Evolutionary conservation across 345 rosid genomes (phyloP).

Genomic region (Brassica juncea): DNA sequence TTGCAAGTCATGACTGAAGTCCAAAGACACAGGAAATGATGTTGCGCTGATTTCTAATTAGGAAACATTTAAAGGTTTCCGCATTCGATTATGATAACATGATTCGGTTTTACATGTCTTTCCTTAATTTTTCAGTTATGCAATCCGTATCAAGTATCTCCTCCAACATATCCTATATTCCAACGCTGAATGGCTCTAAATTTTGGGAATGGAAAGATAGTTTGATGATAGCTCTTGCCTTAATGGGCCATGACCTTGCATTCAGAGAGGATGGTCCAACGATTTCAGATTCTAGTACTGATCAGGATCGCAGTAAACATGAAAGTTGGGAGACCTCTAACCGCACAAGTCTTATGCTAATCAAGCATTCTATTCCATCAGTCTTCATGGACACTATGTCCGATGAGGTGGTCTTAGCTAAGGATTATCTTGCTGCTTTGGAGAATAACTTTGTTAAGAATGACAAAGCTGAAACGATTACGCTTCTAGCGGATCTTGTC

Average conservation of each 20-base stretch:
- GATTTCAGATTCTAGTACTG: background rate
- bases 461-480: background rate
- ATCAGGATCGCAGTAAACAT: background rate
- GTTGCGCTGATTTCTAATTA: background rate
- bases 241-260: background rate
- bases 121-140: background rate
- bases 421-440: background rate
- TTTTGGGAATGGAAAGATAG: background rate
- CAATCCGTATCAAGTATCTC: background rate
- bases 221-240: background rate
- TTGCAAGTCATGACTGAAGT: background rate
- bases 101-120: background rate
- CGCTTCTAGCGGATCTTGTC: background rate
- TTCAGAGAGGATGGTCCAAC: background rate
- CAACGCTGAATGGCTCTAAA: background rate
- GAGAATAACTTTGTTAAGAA: background rate
- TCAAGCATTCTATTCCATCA: background rate
- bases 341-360: background rate
- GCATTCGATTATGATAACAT: background rate
- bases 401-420: background rate
- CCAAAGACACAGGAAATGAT: background rate
- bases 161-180: background rate
- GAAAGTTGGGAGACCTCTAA: background rate
- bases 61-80: background rate
- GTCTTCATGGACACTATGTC: background rate